Percentiles rank a stretch among this genome's conserved stretches.
phyloP scores from a whole-genome alignment of 179 eudicot species.

The Spinacia oleracea region DNA sequence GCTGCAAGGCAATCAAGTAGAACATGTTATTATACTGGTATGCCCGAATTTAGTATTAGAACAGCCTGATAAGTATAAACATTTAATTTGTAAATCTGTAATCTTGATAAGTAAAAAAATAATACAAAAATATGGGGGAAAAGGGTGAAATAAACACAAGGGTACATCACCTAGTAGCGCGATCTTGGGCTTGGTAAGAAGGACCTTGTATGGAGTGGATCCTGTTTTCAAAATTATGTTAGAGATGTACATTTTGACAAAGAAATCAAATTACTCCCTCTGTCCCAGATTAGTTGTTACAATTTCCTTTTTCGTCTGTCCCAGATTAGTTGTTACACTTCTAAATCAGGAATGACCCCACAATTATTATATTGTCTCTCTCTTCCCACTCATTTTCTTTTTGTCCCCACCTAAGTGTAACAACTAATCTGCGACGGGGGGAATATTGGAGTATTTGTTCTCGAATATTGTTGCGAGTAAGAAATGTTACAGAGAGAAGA shows the following conservation, averaged over 20 bases:
- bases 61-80: not conserved
- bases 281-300: no score
- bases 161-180: conserved; percentile 21
- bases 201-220: conserved; percentile 1
- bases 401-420: no score
- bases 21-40: not conserved
- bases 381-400: no score
- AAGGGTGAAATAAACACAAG: not conserved
- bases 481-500: no score
- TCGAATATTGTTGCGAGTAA: no score
- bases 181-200: conserved; percentile 15
- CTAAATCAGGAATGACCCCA: no score
- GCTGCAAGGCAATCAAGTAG: conserved; percentile 18
- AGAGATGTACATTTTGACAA: not conserved
- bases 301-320: no score
- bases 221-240: conserved; percentile 10
- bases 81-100: not conserved
- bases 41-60: not conserved
- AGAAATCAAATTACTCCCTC: not conserved
- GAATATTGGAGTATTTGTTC: not conserved
- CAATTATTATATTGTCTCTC: no score
- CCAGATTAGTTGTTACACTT: no score
- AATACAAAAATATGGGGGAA: not conserved
- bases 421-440: no score
- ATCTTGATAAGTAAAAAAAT: not conserved